A percentile compares a stretch with the other conserved stretches of the same genome.
Evolutionary conservation across 441 rosid genomes (phyloP).

Genomic region (Jatropha podagrica): DNA sequence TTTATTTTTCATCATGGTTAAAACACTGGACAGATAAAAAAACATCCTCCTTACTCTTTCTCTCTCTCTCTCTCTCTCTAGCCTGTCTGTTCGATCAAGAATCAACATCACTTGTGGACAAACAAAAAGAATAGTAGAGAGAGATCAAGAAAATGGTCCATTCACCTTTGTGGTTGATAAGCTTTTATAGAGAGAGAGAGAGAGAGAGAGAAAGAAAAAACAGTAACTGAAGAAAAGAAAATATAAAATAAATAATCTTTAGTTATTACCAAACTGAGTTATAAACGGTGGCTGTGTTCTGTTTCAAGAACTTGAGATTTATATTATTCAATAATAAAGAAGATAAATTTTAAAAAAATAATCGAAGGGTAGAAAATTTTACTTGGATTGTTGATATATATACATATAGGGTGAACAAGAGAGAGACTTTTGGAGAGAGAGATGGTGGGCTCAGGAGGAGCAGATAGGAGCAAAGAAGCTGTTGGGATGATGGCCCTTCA

Average conservation of each 20-base stretch:
- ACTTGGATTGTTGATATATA: constrained; percentile 14
- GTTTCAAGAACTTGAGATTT: background rate
- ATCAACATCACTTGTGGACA: background rate
- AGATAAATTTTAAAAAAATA: background rate
- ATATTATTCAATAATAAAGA: background rate
- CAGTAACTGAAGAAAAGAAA: background rate
- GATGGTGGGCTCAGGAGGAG: constrained; percentile 98
- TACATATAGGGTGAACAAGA: constrained; percentile 26
- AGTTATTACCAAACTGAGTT: background rate
- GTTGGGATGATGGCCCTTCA: constrained; percentile 99
- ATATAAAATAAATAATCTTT: background rate
- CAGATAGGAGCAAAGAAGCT: constrained; percentile 97
- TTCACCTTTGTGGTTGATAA: background rate
- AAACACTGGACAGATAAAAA: background rate
- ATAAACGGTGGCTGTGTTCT: background rate
- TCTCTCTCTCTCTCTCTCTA: background rate
- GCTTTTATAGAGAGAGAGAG: background rate
- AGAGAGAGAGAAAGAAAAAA: background rate
- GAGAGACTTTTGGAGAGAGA: constrained; percentile 27
- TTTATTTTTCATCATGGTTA: background rate
- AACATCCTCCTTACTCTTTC: background rate
- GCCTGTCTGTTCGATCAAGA: background rate
- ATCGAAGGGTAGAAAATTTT: constrained; percentile 5
- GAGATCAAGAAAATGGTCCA: background rate
- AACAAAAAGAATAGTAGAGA: background rate